Base-by-base conservation (phyloP, 2,329 filamentous ascomycete genomes). In the Microsporum audouinii region DNA sequence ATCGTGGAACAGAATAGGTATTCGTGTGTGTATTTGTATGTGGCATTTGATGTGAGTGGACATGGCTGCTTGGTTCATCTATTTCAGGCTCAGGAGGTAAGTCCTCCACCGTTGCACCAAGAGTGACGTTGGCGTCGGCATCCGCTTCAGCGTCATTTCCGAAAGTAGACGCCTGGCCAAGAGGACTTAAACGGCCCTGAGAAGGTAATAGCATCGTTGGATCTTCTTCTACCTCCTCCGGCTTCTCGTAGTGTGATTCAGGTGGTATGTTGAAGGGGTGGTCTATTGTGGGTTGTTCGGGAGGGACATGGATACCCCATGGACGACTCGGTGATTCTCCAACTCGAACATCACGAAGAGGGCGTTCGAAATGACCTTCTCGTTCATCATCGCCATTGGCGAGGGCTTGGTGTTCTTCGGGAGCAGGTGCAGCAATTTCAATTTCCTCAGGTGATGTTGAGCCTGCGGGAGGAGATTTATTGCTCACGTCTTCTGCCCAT, bases 281-380 rank as follows among this genome's bases (percentile, higher is more conserved):
- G 29, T 71, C 68, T 49, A 70, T 66, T 55, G 71, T 67, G 17
- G 71, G 66, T 61, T 81, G 77, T 64, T 81, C 78, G 41, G 83
- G 73, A 2, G 91, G 91, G 0, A 96, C 86, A 3, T 84, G 84
- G 59, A 96, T 95, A 4, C 91, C 91, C 91, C 91, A 96, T 12
- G 92, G 92, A 51, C 92, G 82, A 72, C 88, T 95, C 3, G 92
- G 92, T 12, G 89, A 95, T 74, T 97, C 92, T 49, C 92, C 92
- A 27, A 97, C 85, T n/a, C 92, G 82, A 7, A 97, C 84, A 68
- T 96, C 92, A 70, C 92, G 89, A 59, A 97, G 73, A 0, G 88
- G 86, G 51, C 91, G 83, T 66, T 95, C 90, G 71, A 96, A 96
- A 68, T 86, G 88, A 61, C 85, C 81, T 65, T 85, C 80, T 61